Base-by-base conservation (phyloP, 257 asterid genomes). In the Dorcoceras hygrometricum region DNA sequence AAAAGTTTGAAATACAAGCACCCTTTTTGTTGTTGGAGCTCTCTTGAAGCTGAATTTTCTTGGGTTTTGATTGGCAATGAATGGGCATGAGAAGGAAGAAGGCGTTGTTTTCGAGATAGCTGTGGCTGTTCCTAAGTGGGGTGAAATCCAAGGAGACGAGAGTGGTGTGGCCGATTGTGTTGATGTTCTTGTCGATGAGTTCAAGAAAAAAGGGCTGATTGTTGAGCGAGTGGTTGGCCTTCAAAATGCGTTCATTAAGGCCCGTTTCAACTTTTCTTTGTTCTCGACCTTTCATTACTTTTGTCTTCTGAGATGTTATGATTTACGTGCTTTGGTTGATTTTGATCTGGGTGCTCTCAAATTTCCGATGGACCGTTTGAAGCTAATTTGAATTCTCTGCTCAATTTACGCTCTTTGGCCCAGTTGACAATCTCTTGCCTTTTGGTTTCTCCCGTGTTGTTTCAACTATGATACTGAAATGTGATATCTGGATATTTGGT, bases 181-280 rank as follows among this genome's bases (percentile, higher is more conserved):
- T 69, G 83, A 83, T 71, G 79, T 85, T 83, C 97, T 93, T 70
- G 84, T 77, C 55, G 83, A 75, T 43, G 86, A 88, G 79, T 76
- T 90, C 68, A 79, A 66, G 76, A 77, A 67, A 59, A 81, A 72
- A 70, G 99, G 97, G 62, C 76, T 90, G n/a, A 70, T 85, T 66
- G 83, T 90, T 61, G 95, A 90, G 2, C 86, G 89, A 74, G 84
- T 85, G 66, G 76, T 76, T 53, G 97, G 99, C 73, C 77, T 86
- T 73, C 95, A 93, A 67, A 82, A 85, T 81, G 96, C 88, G 69
- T 83, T 86, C 76, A 67, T 93, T 63, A 86, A 82, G 99, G 99
- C 89, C 23, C 36, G 67, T 76, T 39, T 71, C 36, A 19, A 27
- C 18, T 48, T 69, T 14, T 43, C 7, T 32, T 34, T n/a, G 6